These are phyloP conservation scores for Alopecurus myosuroides DNA, from an alignment of 176 grass and related monocot genomes.

Conservation along the genomic window DNA sequence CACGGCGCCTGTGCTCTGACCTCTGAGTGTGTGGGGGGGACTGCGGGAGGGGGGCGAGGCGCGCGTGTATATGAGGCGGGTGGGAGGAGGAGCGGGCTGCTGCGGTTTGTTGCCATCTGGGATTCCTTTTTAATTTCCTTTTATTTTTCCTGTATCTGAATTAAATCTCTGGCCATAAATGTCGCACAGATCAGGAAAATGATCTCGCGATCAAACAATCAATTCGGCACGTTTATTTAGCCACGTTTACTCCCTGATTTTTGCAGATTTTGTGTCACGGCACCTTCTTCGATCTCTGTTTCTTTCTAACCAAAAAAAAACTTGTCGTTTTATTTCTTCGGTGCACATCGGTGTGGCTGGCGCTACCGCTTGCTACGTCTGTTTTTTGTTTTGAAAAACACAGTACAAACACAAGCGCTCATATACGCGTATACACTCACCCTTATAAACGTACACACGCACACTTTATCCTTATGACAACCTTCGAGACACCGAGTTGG, in stretches of 20 bases:
- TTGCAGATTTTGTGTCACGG: background rate
- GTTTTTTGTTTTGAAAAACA: no score
- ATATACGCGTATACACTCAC: no score
- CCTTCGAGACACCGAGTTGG: no score
- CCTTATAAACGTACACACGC: no score
- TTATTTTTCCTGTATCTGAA: background rate
- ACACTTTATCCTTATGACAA: no score
- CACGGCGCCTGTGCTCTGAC: background rate
- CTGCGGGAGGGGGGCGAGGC: background rate
- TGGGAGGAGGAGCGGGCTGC: background rate
- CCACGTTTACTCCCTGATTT: background rate
- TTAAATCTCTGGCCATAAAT: background rate
- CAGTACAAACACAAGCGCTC: no score
- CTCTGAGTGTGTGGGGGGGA: no score
- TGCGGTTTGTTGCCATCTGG: background rate
- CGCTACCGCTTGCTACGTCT: no score
- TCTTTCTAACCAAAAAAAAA: background rate
- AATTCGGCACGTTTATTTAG: background rate
- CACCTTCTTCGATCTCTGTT: background rate
- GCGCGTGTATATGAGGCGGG: background rate
- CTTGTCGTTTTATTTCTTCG: background rate
- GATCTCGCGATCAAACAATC: background rate
- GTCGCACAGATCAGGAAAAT: background rate
- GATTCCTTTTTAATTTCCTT: background rate
- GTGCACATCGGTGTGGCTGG: no score